Conservation (phyloP, 176 grass and related monocot species). For the Aechmea fasciata region DNA sequence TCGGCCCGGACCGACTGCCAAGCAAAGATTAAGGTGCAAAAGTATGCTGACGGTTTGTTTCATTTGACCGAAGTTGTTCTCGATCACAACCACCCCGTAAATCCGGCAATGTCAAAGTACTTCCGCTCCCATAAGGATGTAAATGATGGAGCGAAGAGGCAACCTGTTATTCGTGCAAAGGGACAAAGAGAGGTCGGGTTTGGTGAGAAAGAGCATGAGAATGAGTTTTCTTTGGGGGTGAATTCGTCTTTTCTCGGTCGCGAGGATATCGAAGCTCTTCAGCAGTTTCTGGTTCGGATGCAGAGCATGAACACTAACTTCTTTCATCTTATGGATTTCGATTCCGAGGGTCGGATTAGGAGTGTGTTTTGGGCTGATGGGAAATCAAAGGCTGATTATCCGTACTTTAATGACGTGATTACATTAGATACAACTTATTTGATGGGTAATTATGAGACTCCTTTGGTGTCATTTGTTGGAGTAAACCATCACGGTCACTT, state of each 20-base stretch:
- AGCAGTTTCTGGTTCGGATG: conserved; percentile 10
- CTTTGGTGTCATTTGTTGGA: conserved; percentile 11
- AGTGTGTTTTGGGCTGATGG: conserved; percentile 13
- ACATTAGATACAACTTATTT: conserved; percentile 12
- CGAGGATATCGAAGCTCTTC: neutral
- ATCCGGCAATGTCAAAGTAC: conserved; percentile 9
- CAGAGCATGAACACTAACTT: conserved; percentile 6
- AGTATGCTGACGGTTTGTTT: conserved; percentile 8
- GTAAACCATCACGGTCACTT: conserved; percentile 20
- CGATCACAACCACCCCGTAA: conserved; percentile 8
- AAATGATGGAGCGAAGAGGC: conserved; percentile 2
- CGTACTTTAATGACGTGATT: conserved; percentile 4
- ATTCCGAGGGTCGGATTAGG: neutral
- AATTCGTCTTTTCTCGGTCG: neutral
- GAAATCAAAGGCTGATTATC: neutral
- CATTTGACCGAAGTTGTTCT: conserved; percentile 14
- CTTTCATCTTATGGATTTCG: conserved; percentile 12
- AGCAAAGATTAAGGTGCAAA: conserved; percentile 12
- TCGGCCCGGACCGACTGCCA: conserved; percentile 3
- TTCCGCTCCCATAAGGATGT: conserved; percentile 10
- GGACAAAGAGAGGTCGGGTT: neutral
- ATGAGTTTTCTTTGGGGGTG: neutral
- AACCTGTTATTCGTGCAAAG: conserved; percentile 2
- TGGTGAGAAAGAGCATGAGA: neutral
- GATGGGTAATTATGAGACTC: conserved; percentile 2